A percentile compares a stretch with the other conserved stretches of the same genome.
Evolutionary conservation across 805 yeast species (phyloP).

Genomic region (Saturnispora sekii): DNA sequence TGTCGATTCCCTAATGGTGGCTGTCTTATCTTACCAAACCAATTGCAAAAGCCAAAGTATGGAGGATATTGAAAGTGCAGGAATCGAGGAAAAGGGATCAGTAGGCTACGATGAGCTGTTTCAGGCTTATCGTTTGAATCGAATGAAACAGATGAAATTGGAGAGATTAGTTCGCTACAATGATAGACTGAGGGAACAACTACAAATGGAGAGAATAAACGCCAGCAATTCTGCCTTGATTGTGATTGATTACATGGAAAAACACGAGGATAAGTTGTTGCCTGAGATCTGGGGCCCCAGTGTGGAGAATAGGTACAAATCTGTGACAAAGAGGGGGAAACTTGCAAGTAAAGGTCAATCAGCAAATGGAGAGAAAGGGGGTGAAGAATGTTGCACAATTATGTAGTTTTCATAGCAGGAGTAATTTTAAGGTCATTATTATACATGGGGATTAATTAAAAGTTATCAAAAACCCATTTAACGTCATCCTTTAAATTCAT

Average conservation of each 20-base stretch:
- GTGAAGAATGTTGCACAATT: constrained; percentile 22
- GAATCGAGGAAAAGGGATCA: neutral
- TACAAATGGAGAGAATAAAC: constrained; percentile 48
- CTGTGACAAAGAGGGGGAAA: constrained; percentile 22
- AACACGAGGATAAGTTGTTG: constrained; percentile 38
- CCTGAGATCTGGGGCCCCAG: constrained; percentile 33
- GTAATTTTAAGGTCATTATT: neutral
- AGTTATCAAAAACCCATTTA: neutral
- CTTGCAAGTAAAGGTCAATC: constrained; percentile 27
- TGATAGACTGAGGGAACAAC: constrained; percentile 38
- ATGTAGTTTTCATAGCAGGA: constrained; percentile 13
- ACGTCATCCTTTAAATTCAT: neutral
- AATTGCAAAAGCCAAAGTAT: too few species aligned
- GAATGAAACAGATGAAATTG: constrained; percentile 38
- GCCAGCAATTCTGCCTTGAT: constrained; percentile 51
- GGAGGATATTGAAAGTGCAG: neutral
- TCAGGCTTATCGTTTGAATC: constrained; percentile 35
- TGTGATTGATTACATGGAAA: constrained; percentile 34
- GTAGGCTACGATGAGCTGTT: constrained; percentile 8
- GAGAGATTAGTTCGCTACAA: constrained; percentile 53
- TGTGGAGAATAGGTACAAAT: constrained; percentile 4
- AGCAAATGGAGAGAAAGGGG: constrained; percentile 13
- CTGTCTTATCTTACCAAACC: too few species aligned
- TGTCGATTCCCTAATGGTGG: too few species aligned
- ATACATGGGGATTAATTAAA: constrained; percentile 1